Conservation (phyloP, 768 basidiomycete species). For the Mycena rebaudengoi region DNA sequence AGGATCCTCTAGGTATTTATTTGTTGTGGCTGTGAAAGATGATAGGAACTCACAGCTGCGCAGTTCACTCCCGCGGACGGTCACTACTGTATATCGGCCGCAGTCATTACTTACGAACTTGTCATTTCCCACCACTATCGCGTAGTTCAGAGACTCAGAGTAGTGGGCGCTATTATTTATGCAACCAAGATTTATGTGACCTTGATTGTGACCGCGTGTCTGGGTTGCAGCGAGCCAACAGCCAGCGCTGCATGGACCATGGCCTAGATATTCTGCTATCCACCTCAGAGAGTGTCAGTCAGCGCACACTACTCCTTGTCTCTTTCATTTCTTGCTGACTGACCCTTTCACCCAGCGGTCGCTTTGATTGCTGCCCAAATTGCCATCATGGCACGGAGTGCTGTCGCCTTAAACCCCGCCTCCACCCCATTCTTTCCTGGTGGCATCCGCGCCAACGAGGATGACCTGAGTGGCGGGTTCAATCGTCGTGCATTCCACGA, state of each 20-base stretch:
- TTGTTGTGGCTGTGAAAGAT: too few species aligned
- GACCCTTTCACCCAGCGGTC: slow-evolving; percentile 6
- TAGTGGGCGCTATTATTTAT: too few species aligned
- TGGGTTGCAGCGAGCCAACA: too few species aligned
- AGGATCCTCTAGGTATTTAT: too few species aligned
- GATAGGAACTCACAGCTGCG: too few species aligned
- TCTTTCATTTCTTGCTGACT: slow-evolving; percentile 8
- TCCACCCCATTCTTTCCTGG: slow-evolving; percentile 89
- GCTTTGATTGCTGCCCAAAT: slow-evolving; percentile 26
- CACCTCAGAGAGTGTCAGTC: not conserved
- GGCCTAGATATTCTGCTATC: not conserved
- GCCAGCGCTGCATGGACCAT: not conserved
- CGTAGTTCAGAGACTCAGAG: too few species aligned
- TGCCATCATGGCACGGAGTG: slow-evolving; percentile 75
- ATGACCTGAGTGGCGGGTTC: slow-evolving; percentile 57
- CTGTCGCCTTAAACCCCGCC: slow-evolving; percentile 74
- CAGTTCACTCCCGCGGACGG: too few species aligned
- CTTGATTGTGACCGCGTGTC: too few species aligned
- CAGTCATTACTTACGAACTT: too few species aligned
- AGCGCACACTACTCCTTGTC: not conserved
- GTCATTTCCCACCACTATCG: too few species aligned
- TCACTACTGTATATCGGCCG: too few species aligned
- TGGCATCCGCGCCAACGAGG: slow-evolving; percentile 62
- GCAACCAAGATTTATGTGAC: too few species aligned
- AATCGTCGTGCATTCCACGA: slow-evolving; percentile 56